Evolutionary conservation across 163 green algal genomes (phyloP).

Genomic region (Chloroidium sp.): DNA sequence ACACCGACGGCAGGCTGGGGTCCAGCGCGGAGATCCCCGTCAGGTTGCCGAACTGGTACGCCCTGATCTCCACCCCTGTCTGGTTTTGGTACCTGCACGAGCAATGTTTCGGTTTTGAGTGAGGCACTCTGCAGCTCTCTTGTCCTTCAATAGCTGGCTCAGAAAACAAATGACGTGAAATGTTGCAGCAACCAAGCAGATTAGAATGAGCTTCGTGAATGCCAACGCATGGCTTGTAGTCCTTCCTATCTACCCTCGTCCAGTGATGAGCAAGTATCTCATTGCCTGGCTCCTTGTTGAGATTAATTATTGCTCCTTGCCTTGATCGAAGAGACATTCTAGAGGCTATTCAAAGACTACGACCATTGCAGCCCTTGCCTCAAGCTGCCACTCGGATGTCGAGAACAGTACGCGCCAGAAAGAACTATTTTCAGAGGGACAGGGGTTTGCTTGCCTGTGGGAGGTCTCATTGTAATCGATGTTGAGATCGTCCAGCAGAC

Average conservation of each 20-base stretch:
- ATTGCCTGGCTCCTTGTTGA: no score
- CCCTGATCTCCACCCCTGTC: conserved; percentile 25
- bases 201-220: background rate
- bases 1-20: conserved; percentile 12
- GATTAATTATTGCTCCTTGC: background rate
- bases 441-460: background rate
- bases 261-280: background rate
- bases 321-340: background rate
- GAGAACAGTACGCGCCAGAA: background rate
- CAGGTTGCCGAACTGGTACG: conserved; percentile 29
- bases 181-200: background rate
- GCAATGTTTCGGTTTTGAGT: background rate
- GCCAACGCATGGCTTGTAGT: background rate
- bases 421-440: background rate
- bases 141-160: background rate
- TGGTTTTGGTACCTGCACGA: conserved; percentile 25
- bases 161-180: background rate
- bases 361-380: no score
- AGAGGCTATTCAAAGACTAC: no score
- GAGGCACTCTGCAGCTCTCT: background rate
- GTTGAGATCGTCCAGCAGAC: conserved; percentile 18
- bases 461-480: background rate
- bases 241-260: background rate
- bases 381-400: no score
- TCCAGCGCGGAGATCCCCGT: conserved; percentile 24